Conservation (phyloP, 768 basidiomycete genomes). For the Dioszegia crocea region DNA sequence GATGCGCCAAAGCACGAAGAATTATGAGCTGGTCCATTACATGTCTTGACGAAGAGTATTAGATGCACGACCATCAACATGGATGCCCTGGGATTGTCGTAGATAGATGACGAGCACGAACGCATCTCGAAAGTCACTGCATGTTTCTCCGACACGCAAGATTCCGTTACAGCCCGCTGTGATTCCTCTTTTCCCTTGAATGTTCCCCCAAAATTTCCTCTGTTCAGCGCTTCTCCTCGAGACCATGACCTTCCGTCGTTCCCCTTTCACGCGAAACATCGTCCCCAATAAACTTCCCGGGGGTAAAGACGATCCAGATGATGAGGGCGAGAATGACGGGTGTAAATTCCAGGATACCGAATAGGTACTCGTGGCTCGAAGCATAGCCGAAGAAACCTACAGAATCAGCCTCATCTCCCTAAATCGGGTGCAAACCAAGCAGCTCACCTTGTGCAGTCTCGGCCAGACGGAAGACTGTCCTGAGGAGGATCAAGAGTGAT, state of each 20-base stretch:
- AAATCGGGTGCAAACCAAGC: background rate
- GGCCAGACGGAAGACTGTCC: constrained; percentile 49
- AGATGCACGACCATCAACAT: too few species aligned
- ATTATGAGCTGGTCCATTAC: background rate
- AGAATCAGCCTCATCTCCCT: background rate
- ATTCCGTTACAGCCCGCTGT: too few species aligned
- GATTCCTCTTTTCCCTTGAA: too few species aligned
- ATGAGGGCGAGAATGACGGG: constrained; percentile 40
- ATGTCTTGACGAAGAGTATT: too few species aligned
- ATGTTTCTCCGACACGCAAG: background rate
- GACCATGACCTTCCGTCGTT: too few species aligned
- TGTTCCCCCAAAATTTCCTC: too few species aligned
- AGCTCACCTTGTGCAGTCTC: constrained; percentile 48
- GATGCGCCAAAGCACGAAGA: constrained; percentile 23
- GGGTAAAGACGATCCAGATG: constrained; percentile 30
- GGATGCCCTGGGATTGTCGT: too few species aligned
- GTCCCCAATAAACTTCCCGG: constrained; percentile 10
- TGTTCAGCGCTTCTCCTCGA: too few species aligned
- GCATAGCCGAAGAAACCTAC: constrained; percentile 42
- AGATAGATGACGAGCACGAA: too few species aligned
- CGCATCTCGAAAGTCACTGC: background rate
- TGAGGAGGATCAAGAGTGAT: constrained; percentile 39
- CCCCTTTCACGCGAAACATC: background rate
- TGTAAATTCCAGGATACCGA: constrained; percentile 38
- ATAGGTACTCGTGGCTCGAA: constrained; percentile 34